Evolutionary conservation across 768 basidiomycete species (phyloP).

Genomic region (Boletus bicolor): DNA sequence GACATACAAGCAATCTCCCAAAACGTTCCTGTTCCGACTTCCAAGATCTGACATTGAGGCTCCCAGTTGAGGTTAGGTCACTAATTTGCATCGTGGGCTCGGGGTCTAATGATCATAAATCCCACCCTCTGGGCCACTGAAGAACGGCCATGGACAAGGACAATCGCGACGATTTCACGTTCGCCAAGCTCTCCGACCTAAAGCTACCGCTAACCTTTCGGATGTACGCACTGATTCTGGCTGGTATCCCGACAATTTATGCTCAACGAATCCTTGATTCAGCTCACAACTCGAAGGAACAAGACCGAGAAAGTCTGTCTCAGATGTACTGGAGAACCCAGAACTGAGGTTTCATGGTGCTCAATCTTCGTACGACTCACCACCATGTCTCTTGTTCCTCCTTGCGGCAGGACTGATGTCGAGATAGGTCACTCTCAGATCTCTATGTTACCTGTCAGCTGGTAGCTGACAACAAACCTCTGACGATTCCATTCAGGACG

Average conservation of each 20-base stretch:
- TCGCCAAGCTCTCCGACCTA: constrained; percentile 86
- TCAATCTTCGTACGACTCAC: constrained; percentile 58
- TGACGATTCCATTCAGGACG: constrained; percentile 89
- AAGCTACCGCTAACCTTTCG: constrained; percentile 85
- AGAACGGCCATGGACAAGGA: constrained; percentile 49
- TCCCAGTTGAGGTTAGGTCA: not conserved
- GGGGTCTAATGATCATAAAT: not conserved
- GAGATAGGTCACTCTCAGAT: constrained; percentile 77
- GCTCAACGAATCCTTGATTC: not conserved
- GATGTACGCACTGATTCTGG: constrained; percentile 49
- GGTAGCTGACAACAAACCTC: constrained; percentile 87
- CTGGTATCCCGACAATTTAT: not conserved
- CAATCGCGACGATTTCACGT: constrained; percentile 85
- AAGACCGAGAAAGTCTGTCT: constrained; percentile 66
- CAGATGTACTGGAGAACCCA: constrained; percentile 80
- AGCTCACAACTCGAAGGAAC: constrained; percentile 87
- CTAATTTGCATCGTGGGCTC: not conserved
- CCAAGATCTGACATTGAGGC: not conserved
- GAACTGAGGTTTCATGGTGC: constrained; percentile 81
- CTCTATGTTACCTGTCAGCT: constrained; percentile 93
- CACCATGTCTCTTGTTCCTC: constrained; percentile 6
- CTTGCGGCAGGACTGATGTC: constrained; percentile 17
- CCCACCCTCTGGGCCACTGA: not conserved
- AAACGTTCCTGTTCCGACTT: not conserved
- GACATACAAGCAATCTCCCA: not conserved